A percentile compares a stretch with the other conserved stretches of the same genome.
Conservation (phyloP, 805 yeast species). For the Kazachstania viticola region DNA sequence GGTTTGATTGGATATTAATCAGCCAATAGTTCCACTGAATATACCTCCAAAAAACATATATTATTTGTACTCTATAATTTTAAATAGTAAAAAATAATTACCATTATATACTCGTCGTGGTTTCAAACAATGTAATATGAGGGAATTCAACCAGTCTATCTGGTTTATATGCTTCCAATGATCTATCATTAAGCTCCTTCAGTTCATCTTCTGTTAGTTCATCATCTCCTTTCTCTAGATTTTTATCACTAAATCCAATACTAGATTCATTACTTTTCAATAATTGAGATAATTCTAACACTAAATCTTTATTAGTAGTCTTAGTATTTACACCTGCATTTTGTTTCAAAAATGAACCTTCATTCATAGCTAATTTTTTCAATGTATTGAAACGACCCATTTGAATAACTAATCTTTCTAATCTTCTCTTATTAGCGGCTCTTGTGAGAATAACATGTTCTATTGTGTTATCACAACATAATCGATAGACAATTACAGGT, state of each 20-base stretch:
- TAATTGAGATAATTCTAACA: slow-evolving; percentile 31
- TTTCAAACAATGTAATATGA: slow-evolving; percentile 31
- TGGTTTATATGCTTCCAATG: slow-evolving; percentile 31
- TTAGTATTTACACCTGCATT: slow-evolving; percentile 10
- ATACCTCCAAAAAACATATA: too few relatives aligned
- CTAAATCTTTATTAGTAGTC: slow-evolving; percentile 24
- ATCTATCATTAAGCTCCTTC: slow-evolving; percentile 39
- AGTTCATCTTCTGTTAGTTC: slow-evolving; percentile 33
- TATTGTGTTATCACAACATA: slow-evolving; percentile 65
- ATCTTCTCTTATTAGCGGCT: slow-evolving; percentile 68
- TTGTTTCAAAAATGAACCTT: slow-evolving; percentile 18
- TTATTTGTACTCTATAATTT: too few relatives aligned
- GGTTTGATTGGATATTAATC: too few relatives aligned
- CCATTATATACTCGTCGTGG: slow-evolving; percentile 25
- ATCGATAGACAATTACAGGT: slow-evolving; percentile 74
- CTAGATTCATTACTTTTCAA: slow-evolving; percentile 32
- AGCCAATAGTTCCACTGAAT: too few relatives aligned
- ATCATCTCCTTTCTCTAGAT: slow-evolving; percentile 16
- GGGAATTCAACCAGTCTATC: slow-evolving; percentile 19
- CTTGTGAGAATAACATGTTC: slow-evolving; percentile 73
- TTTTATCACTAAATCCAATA: slow-evolving; percentile 21
- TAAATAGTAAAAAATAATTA: too few relatives aligned
- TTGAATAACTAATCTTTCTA: slow-evolving; percentile 67
- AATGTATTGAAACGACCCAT: slow-evolving; percentile 45
- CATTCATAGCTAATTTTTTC: slow-evolving; percentile 26